Base-by-base conservation (phyloP, 208 protist genomes). In the Trypanosoma theileri region DNA sequence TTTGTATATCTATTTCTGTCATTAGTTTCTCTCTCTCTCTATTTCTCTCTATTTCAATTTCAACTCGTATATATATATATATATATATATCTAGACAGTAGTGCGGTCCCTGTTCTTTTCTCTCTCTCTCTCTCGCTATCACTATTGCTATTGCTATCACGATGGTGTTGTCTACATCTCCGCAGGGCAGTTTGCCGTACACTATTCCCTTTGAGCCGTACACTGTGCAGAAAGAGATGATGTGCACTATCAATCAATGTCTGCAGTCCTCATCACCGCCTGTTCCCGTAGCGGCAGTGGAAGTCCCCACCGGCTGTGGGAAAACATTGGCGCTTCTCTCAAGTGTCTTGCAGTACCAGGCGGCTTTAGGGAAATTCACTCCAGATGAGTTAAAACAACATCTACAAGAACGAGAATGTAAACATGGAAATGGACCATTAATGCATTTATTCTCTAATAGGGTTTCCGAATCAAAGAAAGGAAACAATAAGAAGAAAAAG, bases 271-370 rank as follows among this genome's bases (percentile, higher is more conserved):
- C 55, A 21, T 73, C 50, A 26, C 74, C 72, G n/a, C 63, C 63
- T 24, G 62, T 75, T 46, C 81, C 80, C 3, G 61, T 94, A 8
- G 84, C 97, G 3, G 84, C 89, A 6, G 71, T 86, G 11, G 98
- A 99, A 73, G 91, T 91, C 28, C 97, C 98, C 0, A 99, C 98
- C 0, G 97, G 97, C n/a, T 98, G 97, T 26, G 98, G 98, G 10
- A 99, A 99, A 82, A 99, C 97, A 14, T 69, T 99, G 46, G 96
- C 88, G 31, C 75, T 99, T 26, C 83, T 99, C 0, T 98, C 92
- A 17, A 80, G 88, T 10, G 75, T 95, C 6, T 78, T 99, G 22
- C 59, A 66, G 21, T 94, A 85, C 52, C 83, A 85, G 59, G 66
- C 80, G 31, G 57, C 96, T 22, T 80, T 99, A 52, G 98, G 97